Conservation (phyloP, 2,329 filamentous ascomycete genomes). For the Simplicillium sp. region DNA sequence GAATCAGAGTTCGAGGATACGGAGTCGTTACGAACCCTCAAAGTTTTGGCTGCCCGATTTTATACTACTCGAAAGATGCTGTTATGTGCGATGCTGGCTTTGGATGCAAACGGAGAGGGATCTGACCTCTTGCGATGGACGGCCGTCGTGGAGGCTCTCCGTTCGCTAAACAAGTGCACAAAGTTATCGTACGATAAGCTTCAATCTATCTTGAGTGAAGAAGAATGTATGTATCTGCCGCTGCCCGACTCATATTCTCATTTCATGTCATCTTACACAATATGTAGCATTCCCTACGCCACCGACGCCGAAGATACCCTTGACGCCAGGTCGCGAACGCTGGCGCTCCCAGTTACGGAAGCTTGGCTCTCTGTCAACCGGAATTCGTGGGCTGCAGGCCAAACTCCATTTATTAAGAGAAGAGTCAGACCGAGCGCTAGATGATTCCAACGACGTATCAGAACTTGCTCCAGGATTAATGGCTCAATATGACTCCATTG, state of each 20-base stretch:
- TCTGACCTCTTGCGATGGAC: constrained; percentile 73
- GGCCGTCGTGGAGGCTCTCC: constrained; percentile 66
- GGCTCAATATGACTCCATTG: constrained; percentile 90
- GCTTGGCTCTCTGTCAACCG: constrained; percentile 78
- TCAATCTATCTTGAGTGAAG: constrained; percentile 62
- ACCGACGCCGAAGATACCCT: constrained; percentile 46
- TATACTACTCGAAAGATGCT: constrained; percentile 76
- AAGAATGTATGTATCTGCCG: constrained; percentile 54
- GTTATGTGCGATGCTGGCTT: constrained; percentile 77
- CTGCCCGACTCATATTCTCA: constrained; percentile 3
- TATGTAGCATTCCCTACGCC: constrained; percentile 41
- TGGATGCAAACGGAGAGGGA: constrained; percentile 72
- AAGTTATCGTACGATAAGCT: constrained; percentile 55
- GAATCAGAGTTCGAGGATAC: constrained; percentile 65
- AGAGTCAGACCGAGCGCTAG: constrained; percentile 72
- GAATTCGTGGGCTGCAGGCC: constrained; percentile 84
- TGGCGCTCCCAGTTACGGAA: constrained; percentile 82
- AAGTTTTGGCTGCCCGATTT: constrained; percentile 71
- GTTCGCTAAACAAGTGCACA: constrained; percentile 52
- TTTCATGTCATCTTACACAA: constrained; percentile 5
- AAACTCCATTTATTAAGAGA: constrained; percentile 89
- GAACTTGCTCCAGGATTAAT: constrained; percentile 74
- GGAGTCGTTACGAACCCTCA: constrained; percentile 71
- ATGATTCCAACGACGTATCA: constrained; percentile 61
- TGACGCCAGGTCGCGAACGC: constrained; percentile 70